Percentiles rank a stretch among this genome's conserved stretches.
Evolutionary conservation across 371 early-diverging fungal species (phyloP).

Genomic region (Mortierella sp.): DNA sequence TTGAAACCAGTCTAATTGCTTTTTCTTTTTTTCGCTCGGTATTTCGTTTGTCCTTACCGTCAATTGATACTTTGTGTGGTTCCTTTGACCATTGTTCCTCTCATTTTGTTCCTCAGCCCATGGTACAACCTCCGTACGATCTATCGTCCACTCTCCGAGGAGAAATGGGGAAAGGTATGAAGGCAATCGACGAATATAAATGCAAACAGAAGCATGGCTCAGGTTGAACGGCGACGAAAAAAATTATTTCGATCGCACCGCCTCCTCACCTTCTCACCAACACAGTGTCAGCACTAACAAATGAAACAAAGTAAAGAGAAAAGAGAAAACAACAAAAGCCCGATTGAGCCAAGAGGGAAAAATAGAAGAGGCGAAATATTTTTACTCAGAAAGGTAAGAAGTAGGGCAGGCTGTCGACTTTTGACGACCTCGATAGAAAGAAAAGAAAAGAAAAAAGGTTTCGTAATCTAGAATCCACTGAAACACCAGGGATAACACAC

Average conservation of each 20-base stretch:
- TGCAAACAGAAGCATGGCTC: neutral
- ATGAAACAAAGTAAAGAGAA: neutral
- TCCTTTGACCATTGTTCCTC: neutral
- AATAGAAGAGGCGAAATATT: neutral
- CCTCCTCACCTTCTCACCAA: neutral
- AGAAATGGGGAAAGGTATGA: neutral
- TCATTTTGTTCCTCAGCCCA: neutral
- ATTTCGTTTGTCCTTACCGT: neutral
- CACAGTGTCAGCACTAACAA: neutral
- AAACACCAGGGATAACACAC: neutral
- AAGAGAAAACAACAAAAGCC: neutral
- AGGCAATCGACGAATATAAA: neutral
- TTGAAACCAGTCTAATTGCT: neutral
- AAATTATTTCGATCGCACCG: slow-evolving; percentile 6
- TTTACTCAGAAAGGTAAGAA: neutral
- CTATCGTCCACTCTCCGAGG: neutral
- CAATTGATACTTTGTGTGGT: neutral
- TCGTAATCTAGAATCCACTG: slow-evolving; percentile 3
- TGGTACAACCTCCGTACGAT: neutral
- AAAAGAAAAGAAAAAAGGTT: neutral
- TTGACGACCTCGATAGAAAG: neutral
- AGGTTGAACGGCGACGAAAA: neutral
- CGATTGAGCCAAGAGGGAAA: neutral
- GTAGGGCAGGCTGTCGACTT: slow-evolving; percentile 7
- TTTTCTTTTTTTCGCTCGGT: neutral